Conservation (phyloP, 495 filamentous ascomycete species). For the Tetracladium marchalianum region DNA sequence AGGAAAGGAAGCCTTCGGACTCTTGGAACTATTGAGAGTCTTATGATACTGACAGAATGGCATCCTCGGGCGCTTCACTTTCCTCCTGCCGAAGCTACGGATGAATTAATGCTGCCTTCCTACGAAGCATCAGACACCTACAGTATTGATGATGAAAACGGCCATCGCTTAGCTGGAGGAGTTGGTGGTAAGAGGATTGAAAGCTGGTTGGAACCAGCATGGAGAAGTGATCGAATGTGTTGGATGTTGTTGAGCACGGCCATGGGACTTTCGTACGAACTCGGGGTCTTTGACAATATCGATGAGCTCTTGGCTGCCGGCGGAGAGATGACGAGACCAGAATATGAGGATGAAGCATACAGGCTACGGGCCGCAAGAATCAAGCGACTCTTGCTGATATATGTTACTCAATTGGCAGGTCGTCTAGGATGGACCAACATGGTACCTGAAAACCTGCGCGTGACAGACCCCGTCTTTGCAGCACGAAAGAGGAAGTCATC, state of each 20-base stretch:
- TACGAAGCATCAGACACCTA: constrained; percentile 37
- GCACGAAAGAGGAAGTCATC: constrained; percentile 32
- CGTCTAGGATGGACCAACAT: constrained; percentile 88
- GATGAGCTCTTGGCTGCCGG: constrained; percentile 45
- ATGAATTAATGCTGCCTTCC: constrained; percentile 44
- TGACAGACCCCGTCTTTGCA: constrained; percentile 30
- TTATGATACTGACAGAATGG: constrained; percentile 93
- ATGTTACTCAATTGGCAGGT: constrained; percentile 85
- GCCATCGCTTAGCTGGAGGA: constrained; percentile 31
- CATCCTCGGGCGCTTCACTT: constrained; percentile 93
- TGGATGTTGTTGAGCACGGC: constrained; percentile 96
- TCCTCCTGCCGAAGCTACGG: constrained; percentile 72
- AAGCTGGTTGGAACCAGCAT: constrained; percentile 93
- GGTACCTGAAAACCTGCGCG: constrained; percentile 58
- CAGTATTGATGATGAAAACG: constrained; percentile 34
- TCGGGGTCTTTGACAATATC: constrained; percentile 87
- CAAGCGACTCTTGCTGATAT: constrained; percentile 76
- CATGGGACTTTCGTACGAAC: constrained; percentile 80
- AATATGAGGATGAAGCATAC: constrained; percentile 61
- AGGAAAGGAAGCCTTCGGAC: constrained; percentile 75
- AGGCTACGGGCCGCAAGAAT: constrained; percentile 71
- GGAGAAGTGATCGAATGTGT: constrained; percentile 93
- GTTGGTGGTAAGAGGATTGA: constrained; percentile 67
- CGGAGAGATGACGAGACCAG: constrained; percentile 43
- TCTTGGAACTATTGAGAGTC: constrained; percentile 83